Evolutionary conservation across 148 eudicot genomes (phyloP).

Genomic region (Chenopodium suecicum): DNA sequence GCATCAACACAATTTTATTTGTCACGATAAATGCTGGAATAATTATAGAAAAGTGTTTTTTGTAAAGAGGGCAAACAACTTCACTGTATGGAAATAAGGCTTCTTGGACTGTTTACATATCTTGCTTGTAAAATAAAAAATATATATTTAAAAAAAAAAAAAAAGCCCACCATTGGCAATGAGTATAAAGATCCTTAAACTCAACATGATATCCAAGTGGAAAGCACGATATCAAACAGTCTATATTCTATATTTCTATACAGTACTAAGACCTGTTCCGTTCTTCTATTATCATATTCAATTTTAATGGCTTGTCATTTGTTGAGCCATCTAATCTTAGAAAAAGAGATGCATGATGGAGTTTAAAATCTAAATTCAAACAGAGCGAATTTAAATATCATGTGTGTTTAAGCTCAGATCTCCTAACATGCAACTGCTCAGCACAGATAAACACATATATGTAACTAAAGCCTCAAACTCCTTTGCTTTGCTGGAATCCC

Average conservation of each 20-base stretch:
- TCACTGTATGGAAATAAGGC: background rate
- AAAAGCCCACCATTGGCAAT: too few species aligned
- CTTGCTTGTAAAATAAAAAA: background rate
- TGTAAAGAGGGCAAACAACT: background rate
- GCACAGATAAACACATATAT: background rate
- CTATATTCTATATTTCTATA: background rate
- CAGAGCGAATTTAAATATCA: background rate
- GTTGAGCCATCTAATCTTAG: background rate
- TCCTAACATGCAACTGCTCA: background rate
- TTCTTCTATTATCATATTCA: background rate
- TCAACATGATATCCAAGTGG: background rate
- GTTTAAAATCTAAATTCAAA: background rate
- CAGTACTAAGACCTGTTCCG: background rate
- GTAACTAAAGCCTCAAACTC: background rate
- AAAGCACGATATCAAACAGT: background rate
- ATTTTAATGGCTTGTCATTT: background rate
- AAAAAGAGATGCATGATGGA: background rate
- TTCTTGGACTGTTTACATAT: background rate
- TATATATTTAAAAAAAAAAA: too few species aligned
- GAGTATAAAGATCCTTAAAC: background rate
- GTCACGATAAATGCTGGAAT: background rate
- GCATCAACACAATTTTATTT: background rate
- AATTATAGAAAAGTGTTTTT: background rate
- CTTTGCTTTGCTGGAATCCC: background rate
- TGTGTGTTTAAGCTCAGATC: background rate